Conservation (phyloP, 2,329 filamentous ascomycete genomes). For the Fusarium bactridioides region DNA sequence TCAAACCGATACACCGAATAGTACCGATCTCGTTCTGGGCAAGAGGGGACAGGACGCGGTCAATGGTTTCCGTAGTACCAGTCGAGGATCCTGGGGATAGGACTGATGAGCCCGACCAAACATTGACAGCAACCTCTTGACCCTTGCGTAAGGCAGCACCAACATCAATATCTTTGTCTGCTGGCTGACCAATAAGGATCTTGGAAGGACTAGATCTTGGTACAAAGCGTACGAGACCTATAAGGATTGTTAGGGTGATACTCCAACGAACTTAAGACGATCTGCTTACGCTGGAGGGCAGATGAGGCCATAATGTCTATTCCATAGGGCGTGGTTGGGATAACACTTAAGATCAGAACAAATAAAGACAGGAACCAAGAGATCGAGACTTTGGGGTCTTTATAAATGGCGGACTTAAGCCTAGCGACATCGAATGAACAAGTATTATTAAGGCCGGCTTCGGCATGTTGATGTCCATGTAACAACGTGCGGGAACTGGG, state of each 20-base stretch:
- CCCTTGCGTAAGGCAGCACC: constrained; percentile 64
- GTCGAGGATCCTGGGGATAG: constrained; percentile 62
- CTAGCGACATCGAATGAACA: neutral
- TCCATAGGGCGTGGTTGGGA: neutral
- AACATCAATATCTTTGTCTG: constrained; percentile 61
- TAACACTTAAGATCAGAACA: neutral
- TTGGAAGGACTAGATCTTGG: constrained; percentile 59
- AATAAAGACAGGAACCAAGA: neutral
- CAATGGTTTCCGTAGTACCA: constrained; percentile 54
- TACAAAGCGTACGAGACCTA: constrained; percentile 67
- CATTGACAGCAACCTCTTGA: constrained; percentile 62
- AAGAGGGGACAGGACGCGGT: constrained; percentile 56
- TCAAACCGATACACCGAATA: constrained; percentile 67
- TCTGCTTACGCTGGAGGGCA: constrained; percentile 33
- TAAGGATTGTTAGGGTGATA: neutral
- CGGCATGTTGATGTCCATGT: constrained; percentile 10
- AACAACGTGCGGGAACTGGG: constrained; percentile 18
- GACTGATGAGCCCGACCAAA: constrained; percentile 67
- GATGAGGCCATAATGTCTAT: constrained; percentile 29
- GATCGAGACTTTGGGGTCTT: constrained; percentile 7
- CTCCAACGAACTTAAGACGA: neutral
- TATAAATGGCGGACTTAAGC: constrained; percentile 16
- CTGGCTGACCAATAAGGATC: constrained; percentile 64
- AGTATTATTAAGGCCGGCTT: constrained; percentile 22
- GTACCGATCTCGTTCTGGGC: constrained; percentile 55